A percentile compares a stretch with the other conserved stretches of the same genome.
Evolutionary conservation across 148 eudicot species (phyloP).

Genomic region (Talinum fruticosum): DNA sequence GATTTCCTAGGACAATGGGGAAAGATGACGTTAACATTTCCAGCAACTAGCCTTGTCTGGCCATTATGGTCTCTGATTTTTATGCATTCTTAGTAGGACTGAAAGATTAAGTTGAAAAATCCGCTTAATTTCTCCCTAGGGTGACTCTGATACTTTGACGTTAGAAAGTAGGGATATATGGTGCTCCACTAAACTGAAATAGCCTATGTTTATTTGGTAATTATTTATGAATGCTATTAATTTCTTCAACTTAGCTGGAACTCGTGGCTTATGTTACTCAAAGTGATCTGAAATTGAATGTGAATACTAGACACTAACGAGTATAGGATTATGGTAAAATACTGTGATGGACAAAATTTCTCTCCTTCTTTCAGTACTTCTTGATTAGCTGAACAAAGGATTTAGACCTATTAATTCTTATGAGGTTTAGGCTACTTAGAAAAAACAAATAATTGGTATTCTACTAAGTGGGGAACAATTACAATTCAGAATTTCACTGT

Average conservation of each 20-base stretch:
- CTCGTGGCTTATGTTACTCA: constrained; percentile 9
- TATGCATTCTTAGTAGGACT: background rate
- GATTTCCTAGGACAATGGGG: background rate
- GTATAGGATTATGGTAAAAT: constrained; percentile 19
- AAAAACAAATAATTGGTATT: no score
- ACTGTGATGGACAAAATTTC: no score
- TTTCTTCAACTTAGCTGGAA: constrained; percentile 15
- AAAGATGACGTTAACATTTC: background rate
- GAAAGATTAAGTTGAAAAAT: background rate
- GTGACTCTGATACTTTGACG: no score
- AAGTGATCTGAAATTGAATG: constrained; percentile 15
- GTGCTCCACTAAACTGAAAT: constrained; percentile 7
- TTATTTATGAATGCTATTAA: constrained; percentile 20
- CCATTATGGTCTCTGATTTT: no score
- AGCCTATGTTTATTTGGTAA: constrained; percentile 10
- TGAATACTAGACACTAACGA: constrained; percentile 20
- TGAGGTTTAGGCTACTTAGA: no score
- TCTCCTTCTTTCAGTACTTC: no score
- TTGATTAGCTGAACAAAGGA: no score
- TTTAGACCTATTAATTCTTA: no score
- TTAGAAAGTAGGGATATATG: no score
- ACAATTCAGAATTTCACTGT: no score
- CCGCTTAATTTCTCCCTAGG: background rate
- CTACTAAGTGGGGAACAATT: no score
- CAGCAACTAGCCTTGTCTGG: no score